These are phyloP conservation scores for Sequoia sempervirens DNA, from an alignment of 75 land plant species.

Conservation along the genomic window DNA sequence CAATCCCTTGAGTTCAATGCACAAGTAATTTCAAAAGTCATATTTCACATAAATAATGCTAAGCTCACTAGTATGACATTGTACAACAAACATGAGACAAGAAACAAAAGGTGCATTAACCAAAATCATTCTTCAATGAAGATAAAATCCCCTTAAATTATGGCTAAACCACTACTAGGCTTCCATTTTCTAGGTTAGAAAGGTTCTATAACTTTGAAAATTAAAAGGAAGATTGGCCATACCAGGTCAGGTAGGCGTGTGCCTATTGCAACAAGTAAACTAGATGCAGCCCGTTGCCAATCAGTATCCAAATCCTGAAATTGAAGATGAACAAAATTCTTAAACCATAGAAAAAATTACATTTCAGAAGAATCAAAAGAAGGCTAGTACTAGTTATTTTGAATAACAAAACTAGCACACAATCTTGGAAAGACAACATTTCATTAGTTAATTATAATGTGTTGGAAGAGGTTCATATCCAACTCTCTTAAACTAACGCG, in stretches of 20 bases:
- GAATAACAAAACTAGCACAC: not conserved
- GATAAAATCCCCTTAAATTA: not conserved
- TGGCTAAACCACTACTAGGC: not conserved
- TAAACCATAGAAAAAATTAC: not conserved
- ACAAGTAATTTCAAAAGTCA: not conserved
- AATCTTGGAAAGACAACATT: not conserved
- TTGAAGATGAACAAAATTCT: conserved; percentile 6
- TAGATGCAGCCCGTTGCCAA: conserved; percentile 92
- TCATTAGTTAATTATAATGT: not conserved
- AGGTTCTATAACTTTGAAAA: not conserved
- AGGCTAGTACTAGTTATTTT: not conserved
- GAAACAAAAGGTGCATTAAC: not conserved
- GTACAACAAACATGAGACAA: not conserved
- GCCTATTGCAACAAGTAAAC: conserved; percentile 85
- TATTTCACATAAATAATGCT: not conserved
- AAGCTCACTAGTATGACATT: not conserved
- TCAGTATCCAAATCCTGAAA: conserved; percentile 70
- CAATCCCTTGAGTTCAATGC: not conserved
- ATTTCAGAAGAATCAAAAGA: not conserved
- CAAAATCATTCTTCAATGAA: not conserved
- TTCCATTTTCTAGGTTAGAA: not conserved
- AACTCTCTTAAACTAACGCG: not conserved
- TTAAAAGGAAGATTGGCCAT: conserved; percentile 11
- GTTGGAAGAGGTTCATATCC: not conserved
- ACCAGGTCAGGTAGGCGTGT: conserved; percentile 89